These are phyloP conservation scores for Circinella umbellata DNA, from an alignment of 371 early-diverging fungal genomes.

Conservation along the genomic window DNA sequence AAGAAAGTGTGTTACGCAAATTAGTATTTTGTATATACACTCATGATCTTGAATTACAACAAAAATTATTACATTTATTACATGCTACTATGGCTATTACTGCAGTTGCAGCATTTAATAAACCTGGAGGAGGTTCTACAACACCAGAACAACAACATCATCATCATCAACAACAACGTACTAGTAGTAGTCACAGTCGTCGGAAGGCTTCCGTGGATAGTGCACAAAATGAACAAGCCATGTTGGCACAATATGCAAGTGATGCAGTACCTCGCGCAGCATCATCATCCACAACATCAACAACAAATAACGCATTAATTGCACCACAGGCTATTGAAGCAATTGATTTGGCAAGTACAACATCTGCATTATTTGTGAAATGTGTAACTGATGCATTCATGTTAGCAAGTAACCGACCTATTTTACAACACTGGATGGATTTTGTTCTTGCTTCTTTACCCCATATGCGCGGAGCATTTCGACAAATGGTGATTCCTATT, in stretches of 20 bases:
- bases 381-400: slow-evolving; percentile 69
- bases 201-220: slow-evolving; percentile 27
- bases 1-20: slow-evolving; percentile 61
- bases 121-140: background rate
- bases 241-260: slow-evolving; percentile 20
- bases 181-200: slow-evolving; percentile 4
- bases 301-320: background rate
- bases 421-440: slow-evolving; percentile 82
- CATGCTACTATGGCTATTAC: slow-evolving; percentile 62
- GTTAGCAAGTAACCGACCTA: slow-evolving; percentile 59
- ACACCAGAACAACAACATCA: slow-evolving; percentile 9
- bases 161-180: background rate
- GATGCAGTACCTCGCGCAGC: slow-evolving; percentile 15
- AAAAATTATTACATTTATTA: slow-evolving; percentile 71
- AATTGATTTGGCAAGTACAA: slow-evolving; percentile 26
- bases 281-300: background rate
- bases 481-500: slow-evolving; percentile 64
- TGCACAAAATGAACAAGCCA: slow-evolving; percentile 2
- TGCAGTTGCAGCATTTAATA: slow-evolving; percentile 27
- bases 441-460: slow-evolving; percentile 70
- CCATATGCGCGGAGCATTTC: slow-evolving; percentile 64
- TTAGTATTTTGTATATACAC: slow-evolving; percentile 64
- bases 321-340: slow-evolving; percentile 30
- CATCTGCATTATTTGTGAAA: slow-evolving; percentile 63
- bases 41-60: slow-evolving; percentile 69